phyloP scores from a whole-genome alignment of 345 rosid genomes.

The Cardamine occulta region DNA sequence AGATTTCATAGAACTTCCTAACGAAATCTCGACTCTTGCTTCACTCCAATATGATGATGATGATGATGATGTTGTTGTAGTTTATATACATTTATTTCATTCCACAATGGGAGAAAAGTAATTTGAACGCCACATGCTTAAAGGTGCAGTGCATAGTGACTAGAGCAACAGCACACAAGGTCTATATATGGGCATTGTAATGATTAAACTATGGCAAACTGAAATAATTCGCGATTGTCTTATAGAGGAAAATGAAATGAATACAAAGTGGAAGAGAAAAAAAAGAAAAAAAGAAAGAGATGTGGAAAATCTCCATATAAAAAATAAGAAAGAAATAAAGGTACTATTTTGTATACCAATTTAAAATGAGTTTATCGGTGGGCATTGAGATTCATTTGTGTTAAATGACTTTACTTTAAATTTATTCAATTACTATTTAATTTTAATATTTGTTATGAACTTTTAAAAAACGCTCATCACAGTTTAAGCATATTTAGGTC shows the following conservation, averaged over 20 bases:
- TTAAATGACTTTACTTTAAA: too few species aligned
- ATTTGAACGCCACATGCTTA: constrained; percentile 25
- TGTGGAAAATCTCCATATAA: background rate
- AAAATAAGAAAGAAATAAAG: background rate
- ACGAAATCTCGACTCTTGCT: background rate
- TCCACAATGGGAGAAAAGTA: constrained; percentile 22
- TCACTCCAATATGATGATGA: constrained; percentile 7
- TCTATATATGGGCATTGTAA: constrained; percentile 16
- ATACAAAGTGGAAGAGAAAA: background rate
- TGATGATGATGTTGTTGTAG: background rate
- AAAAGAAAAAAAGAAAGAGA: background rate
- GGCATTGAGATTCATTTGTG: too few species aligned
- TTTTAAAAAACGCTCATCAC: background rate
- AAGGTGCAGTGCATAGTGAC: constrained; percentile 22
- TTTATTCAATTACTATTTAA: too few species aligned
- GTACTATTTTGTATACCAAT: too few species aligned
- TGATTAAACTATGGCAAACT: constrained; percentile 28
- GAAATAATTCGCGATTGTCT: constrained; percentile 15
- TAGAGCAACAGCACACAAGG: constrained; percentile 34
- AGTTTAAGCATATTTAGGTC: too few species aligned
- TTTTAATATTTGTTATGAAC: too few species aligned
- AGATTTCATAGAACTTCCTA: background rate
- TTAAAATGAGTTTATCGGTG: background rate
- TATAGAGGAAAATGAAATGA: background rate
- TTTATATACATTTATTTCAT: background rate